These are phyloP conservation scores for Sordariomycetes sp. DNA, from an alignment of 2,329 filamentous ascomycete genomes.

Conservation along the genomic window DNA sequence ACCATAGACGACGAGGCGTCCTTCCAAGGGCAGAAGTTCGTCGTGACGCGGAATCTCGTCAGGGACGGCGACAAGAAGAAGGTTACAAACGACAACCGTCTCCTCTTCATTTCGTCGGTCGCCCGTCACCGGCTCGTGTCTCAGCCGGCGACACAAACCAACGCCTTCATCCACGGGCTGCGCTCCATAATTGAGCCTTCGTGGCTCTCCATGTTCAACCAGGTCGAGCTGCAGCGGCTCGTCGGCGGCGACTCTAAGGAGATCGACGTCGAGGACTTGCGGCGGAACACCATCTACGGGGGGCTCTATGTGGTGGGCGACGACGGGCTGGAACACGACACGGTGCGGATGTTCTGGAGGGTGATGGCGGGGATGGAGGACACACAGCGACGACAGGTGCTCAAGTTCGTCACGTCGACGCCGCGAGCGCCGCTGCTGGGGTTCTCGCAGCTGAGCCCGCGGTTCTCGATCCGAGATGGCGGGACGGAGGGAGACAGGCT, in stretches of 20 bases:
- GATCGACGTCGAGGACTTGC: conserved; percentile 80
- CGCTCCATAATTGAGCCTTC: conserved; percentile 79
- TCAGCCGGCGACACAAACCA: conserved; percentile 73
- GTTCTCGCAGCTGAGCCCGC: conserved; percentile 74
- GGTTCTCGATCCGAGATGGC: conserved; percentile 82
- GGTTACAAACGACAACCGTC: conserved; percentile 86
- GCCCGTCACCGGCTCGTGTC: conserved; percentile 75
- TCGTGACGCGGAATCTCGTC: conserved; percentile 64
- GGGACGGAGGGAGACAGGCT: conserved; percentile 52
- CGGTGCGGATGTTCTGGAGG: conserved; percentile 81
- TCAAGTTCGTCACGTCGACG: conserved; percentile 94
- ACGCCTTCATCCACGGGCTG: conserved; percentile 78
- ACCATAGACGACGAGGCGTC: conserved; percentile 67
- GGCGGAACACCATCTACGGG: conserved; percentile 74
- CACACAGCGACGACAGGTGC: conserved; percentile 67
- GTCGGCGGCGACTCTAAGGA: conserved; percentile 79
- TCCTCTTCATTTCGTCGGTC: conserved; percentile 90
- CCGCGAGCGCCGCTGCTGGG: conserved; percentile 82
- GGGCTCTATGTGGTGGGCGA: conserved; percentile 86
- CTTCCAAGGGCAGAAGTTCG: conserved; percentile 29
- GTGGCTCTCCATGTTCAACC: conserved; percentile 99
- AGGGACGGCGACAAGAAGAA: conserved; percentile 63
- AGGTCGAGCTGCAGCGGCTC: conserved; percentile 84
- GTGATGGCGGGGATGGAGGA: conserved; percentile 72
- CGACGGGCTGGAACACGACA: conserved; percentile 76